Conservation (phyloP, 495 filamentous ascomycete genomes). For the Penicillium subrubescens region DNA sequence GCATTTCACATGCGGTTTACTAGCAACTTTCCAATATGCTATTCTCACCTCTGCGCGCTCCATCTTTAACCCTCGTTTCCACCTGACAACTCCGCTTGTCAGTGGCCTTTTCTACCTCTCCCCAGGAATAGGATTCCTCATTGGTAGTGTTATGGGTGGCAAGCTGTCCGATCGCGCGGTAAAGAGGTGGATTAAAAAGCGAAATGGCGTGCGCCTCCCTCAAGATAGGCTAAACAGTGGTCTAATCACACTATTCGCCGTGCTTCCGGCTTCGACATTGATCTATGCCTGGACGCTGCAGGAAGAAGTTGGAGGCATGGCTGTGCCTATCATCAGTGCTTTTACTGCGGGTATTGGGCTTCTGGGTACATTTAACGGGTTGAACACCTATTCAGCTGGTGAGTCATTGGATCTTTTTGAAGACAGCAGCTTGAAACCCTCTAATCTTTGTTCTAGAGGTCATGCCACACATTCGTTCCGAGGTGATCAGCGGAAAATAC, state of each 20-base stretch:
- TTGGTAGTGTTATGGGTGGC: slow-evolving; percentile 71
- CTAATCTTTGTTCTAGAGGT: slow-evolving; percentile 32
- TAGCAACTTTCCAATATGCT: slow-evolving; percentile 72
- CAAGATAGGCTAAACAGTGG: slow-evolving; percentile 71
- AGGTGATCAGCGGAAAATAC: slow-evolving; percentile 76
- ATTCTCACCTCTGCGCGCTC: slow-evolving; percentile 73
- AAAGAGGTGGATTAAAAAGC: slow-evolving; percentile 59
- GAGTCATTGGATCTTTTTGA: slow-evolving; percentile 34
- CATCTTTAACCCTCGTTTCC: slow-evolving; percentile 72
- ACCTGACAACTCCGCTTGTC: slow-evolving; percentile 67
- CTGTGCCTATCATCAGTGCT: slow-evolving; percentile 66
- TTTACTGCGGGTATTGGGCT: slow-evolving; percentile 70
- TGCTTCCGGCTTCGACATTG: slow-evolving; percentile 64
- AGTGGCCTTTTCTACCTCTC: slow-evolving; percentile 77
- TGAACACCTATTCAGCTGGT: slow-evolving; percentile 78
- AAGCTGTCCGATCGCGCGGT: slow-evolving; percentile 68
- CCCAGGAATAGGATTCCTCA: slow-evolving; percentile 68
- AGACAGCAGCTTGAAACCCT: not conserved
- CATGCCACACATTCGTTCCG: slow-evolving; percentile 52
- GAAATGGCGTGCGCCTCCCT: slow-evolving; percentile 62
- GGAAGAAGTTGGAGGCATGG: slow-evolving; percentile 63
- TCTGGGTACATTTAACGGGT: slow-evolving; percentile 67
- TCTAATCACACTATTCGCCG: slow-evolving; percentile 60
- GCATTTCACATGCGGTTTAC: slow-evolving; percentile 61
- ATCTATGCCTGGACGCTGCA: slow-evolving; percentile 74